Evolutionary conservation across 2,329 filamentous ascomycete genomes (phyloP).

Genomic region (Fusarium gaditjirri): DNA sequence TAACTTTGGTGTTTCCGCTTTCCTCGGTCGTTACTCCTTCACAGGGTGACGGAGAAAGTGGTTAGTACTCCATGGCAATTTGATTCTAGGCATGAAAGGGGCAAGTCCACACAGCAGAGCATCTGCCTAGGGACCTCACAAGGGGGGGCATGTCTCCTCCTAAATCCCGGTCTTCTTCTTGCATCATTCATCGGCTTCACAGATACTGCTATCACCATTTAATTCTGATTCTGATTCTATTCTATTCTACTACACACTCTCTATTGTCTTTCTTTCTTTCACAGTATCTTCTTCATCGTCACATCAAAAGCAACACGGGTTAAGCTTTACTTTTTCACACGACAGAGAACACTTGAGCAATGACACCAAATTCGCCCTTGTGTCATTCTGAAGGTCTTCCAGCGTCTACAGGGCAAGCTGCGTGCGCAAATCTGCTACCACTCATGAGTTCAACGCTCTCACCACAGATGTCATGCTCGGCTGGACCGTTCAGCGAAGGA

Average conservation of each 20-base stretch:
- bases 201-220: background rate
- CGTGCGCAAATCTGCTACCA: no score
- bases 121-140: background rate
- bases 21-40: background rate
- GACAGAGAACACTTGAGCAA: background rate
- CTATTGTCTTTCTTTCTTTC: background rate
- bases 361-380: background rate
- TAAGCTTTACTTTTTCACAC: background rate
- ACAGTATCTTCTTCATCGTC: background rate
- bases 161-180: background rate
- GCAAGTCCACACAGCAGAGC: background rate
- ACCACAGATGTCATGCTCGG: background rate
- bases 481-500: background rate
- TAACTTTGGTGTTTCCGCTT: background rate
- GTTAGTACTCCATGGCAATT: background rate
- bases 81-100: background rate
- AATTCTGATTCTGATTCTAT: background rate
- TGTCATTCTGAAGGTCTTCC: background rate
- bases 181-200: background rate
- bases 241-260: background rate
- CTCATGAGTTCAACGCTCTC: background rate
- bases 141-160: background rate
- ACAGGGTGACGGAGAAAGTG: background rate
- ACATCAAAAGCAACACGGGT: background rate
- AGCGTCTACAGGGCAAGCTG: background rate